Base-by-base conservation (phyloP, 108 stramenopile genomes). In the Skeletonema menzelii region DNA sequence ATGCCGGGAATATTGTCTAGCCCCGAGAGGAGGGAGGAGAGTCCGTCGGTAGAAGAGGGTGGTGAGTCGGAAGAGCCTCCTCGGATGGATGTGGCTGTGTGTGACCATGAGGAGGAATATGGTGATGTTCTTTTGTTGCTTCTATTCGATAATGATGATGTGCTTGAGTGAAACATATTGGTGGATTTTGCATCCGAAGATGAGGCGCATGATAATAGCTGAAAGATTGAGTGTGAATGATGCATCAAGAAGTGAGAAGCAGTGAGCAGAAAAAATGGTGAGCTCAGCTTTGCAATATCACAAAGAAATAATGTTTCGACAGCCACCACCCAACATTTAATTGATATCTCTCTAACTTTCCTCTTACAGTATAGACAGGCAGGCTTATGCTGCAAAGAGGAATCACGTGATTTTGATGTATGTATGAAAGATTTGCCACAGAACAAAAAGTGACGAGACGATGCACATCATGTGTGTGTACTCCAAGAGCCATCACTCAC, bases 1-100 rank as follows among this genome's bases (percentile, higher is more conserved):
- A 79, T 56, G 28, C 77, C 70, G 12, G 69, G 67, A 11, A 64
- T 17, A 61, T 19, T 27, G 60, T 31, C 49, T 40, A 71, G 60
- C 27, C 40, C 65, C 24, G 70, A 72, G 5, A 79, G 67, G 34
- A 79, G 78, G 61, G 78, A 79, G 53, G 56, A 32, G 5, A 66
- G 55, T 37, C 67, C n/a, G 42, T 24, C 19, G 31, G 30, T 5
- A 53, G 44, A 27, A 0, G 67, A 57, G 1, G 66, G 49, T 22
- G 34, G 20, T 34, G 31, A 53, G 67, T 67, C 67, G n/a, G 67
- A n/a, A n/a, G n/a, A 56, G 31, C 67, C 67, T 11, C 67, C 67
- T 11, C 67, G 56, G 28, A 67, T 67, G 14, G 49, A 53, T 53
- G 22, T 24, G 10, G 49, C 46, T 5, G 46, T 3, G 19, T 0